Evolutionary conservation across 2,329 filamentous ascomycete genomes (phyloP), one percentile per base, ranked within the genome.

Genomic region (Neurospora sp.): DNA sequence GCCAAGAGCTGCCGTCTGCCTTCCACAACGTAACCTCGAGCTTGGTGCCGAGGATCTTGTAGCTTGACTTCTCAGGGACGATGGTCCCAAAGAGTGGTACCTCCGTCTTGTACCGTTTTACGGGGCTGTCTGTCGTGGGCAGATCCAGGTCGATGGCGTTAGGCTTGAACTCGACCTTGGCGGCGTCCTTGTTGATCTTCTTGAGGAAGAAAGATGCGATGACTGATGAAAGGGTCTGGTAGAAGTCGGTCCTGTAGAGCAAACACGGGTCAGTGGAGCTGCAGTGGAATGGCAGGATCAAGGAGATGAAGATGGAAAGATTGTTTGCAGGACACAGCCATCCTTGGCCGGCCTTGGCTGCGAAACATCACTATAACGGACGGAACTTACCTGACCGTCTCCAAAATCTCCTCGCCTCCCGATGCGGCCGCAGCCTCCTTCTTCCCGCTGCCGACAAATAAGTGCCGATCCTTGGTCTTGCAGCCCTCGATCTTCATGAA

Each of bases 401-500:
- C 88, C 52, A 97, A 81, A 75, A 91, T 84, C 81, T 97, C 93
- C 81, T 97, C 92, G 1, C 85, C 87, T 79, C 77, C 46, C 69
- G 39, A 67, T 11, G 68, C 77, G 37, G 75, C 77, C 74, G 78
- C 78, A 73, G 84, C 84, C 40, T 85, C 83, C 80, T 92, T 92
- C 75, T 87, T 88, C 74, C 88, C 92, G 74, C 86, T 91, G 4
- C 92, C 92, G 40, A 98, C 86, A 77, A 97, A 99, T 74, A 97
- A 81, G 83, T 99, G 96, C 71, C 87, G 85, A 62, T 85, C 83
- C 81, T 94, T 96, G 62, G 91, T 93, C 79, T 89, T 89, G 82
- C 96, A 99, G 1, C 96, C 96, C 75, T 92, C 89, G 71, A 99
- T 95, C 81, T 92, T 96, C 89, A 99, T 89, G 81, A 99, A 99